Base-by-base conservation (phyloP, 2,329 filamentous ascomycete genomes). In the Colletotrichum cereale region DNA sequence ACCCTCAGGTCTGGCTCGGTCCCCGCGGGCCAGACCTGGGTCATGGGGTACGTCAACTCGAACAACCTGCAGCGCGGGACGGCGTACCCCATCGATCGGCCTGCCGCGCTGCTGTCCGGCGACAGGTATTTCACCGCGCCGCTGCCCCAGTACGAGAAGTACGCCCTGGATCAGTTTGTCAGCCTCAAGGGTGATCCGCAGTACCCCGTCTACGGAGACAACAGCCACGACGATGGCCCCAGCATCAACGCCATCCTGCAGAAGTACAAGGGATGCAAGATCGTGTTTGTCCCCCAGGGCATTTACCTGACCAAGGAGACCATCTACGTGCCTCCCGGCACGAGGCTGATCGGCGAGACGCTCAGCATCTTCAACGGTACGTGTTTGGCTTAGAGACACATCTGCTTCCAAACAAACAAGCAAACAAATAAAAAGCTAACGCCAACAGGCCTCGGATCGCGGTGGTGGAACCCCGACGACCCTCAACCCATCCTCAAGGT, bases 321-420 rank as follows among this genome's bases (percentile, higher is more conserved):
- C 2, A 72, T 64, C 6, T 72, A 69, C 10, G 36, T 72, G 2
- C 66, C 69, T 55, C 50, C 69, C 4, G 85, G 85, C 16, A 86
- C 86, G 5, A 82, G 82, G 2, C 84, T 91, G 34, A 81, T 88
- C 12, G 89, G 89, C 26, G 87, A 90, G 77, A 83, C 84, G 6
- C 88, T 86, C 82, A 83, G 87, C 12, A 82, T 82, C 4, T 86
- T 87, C 76, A 84, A 82, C n/a, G 67, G 62, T 38, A 50, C 21
- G 62, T 14, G n/a, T 11, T 16, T 26, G 3, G 5, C n/a, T 26
- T 16, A 2, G 14, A 50, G 7, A 38, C 29, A 47, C 42, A 5
- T 29, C 24, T 10, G 29, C 31, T n/a, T 48, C 31, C 31, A 7
- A 29, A 16, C 3, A 40, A n/a, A 21, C 34, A 7, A 38, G n/a